Base-by-base conservation (phyloP, 257 asterid genomes). In the Mentha longifolia region DNA sequence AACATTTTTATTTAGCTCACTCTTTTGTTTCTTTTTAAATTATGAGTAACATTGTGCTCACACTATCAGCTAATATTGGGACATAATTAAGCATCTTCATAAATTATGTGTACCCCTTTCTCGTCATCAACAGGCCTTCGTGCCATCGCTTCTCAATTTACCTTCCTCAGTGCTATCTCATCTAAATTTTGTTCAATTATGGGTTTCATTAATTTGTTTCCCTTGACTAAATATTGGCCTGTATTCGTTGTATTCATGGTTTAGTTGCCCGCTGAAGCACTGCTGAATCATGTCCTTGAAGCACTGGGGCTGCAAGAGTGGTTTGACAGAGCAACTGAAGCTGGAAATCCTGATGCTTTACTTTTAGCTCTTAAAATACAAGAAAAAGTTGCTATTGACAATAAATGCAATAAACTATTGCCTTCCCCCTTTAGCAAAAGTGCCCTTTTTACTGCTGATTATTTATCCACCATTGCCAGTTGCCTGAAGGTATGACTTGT, bases 311-410 rank as follows among this genome's bases (percentile, higher is more conserved):
- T 95, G 67, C 88, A 80, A 75, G 91, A 89, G 79, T 95, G 96
- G 96, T 86, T 90, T 74, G 94, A 82, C 61, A 79, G 87, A 75
- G 91, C 97, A 77, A 72, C 85, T 56, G 95, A 78, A 76, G 82
- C 72, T 70, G 98, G 99, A 61, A 92, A 87, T 83, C 96, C 99
- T 8, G 99, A 92, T 61, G 97, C 98, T 15, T 83, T 95, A 78
- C 86, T 88, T 69, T 79, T 95, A 74, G 98, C 98, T 67, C 88
- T 92, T 45, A 86, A 83, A 78, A 58, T 92, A 25, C 92, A 77
- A 17, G 95, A 92, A 66, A 92, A 79, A 79, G 73, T 79, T 66
- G 75, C 84, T 56, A 46, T 58, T 57, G 92, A 92, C 49, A 68
- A 61, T 78, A 79, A 76, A 33, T 88, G 82, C 74, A 88, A 87